Evolutionary conservation across 176 grass and related monocot species (phyloP).

Genomic region (Oropetium thomaeum): DNA sequence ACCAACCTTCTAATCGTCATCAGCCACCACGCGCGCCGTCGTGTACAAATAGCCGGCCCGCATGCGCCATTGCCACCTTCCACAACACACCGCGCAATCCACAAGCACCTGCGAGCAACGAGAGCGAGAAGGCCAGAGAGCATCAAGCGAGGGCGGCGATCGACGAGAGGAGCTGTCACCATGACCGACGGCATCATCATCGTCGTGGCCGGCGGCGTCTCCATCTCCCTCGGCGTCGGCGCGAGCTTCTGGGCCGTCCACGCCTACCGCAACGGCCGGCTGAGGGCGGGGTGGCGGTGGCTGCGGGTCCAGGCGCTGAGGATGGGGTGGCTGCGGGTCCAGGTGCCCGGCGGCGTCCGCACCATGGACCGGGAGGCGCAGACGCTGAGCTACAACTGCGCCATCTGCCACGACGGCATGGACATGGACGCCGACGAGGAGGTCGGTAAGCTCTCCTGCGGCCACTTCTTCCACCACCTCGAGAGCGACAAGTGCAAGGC

Average conservation of each 20-base stretch:
- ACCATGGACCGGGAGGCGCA: neutral
- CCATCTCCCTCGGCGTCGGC: neutral
- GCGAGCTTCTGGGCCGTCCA: neutral
- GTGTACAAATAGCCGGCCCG: neutral
- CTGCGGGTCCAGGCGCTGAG: neutral
- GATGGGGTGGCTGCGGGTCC: neutral
- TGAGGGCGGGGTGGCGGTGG: neutral
- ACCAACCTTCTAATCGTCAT: neutral
- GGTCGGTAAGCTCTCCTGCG: conserved; percentile 25
- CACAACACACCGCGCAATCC: neutral
- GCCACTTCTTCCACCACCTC: neutral
- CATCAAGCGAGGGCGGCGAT: neutral
- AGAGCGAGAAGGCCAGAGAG: conserved; percentile 9
- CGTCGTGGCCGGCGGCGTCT: neutral
- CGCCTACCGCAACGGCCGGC: neutral
- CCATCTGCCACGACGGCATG: neutral
- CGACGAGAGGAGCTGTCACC: neutral
- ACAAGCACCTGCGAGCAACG: neutral
- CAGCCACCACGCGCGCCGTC: neutral
- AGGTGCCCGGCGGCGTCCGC: neutral
- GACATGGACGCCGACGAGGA: neutral
- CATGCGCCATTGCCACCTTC: neutral
- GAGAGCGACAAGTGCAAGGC: neutral
- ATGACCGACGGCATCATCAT: neutral
- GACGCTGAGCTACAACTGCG: neutral